Base-by-base conservation (phyloP, 208 protist genomes). In the Crithidia expoeki region DNA sequence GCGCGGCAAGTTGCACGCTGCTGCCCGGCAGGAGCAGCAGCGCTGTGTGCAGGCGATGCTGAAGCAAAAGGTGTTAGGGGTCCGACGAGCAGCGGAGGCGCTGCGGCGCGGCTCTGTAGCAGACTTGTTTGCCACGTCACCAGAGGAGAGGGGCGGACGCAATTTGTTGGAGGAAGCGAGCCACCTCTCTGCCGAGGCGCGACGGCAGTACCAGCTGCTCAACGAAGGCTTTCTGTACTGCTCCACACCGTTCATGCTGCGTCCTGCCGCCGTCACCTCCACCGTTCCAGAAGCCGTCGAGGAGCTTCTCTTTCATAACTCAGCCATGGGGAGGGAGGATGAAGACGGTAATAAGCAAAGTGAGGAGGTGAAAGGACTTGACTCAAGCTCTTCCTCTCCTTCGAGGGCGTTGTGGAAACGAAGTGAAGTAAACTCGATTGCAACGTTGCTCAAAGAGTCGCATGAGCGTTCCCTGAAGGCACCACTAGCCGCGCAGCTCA, bases 161-260 rank as follows among this genome's bases (percentile, higher is more conserved):
- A 80, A 80, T 28, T 40, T 81, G 16, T 51, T 79, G 17, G 86
- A 92, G 47, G 83, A 92, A 60, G 68, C 79, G 14, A 65, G 68
- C 9, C 61, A 34, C 6, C 30, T 61, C 21, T 57, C 52, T 7
- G 59, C 55, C 12, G 71, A 70, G 64, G 57, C 72, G 32, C 52
- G 70, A 33, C 63, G 49, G 36, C 49, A 61, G 53, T 78, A 79
- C n/a, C 50, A 46, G 30, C 79, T 74, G 63, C 72, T 89, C 28
- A 71, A 79, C 32, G 83, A 85, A 63, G 80, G 79, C 30, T 59
- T 93, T 10, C 57, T 78, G 19, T 79, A 85, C 66, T 89, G 84
- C 68, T 74, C 83, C n/a, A 72, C 83, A 5, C 86, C 89, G 17
- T 78, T 94, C 59, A 63, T 94, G 28, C 67, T 94, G 34, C 79